phyloP scores from a whole-genome alignment of 208 protist species.

The Vickermania ingenoplastis region DNA sequence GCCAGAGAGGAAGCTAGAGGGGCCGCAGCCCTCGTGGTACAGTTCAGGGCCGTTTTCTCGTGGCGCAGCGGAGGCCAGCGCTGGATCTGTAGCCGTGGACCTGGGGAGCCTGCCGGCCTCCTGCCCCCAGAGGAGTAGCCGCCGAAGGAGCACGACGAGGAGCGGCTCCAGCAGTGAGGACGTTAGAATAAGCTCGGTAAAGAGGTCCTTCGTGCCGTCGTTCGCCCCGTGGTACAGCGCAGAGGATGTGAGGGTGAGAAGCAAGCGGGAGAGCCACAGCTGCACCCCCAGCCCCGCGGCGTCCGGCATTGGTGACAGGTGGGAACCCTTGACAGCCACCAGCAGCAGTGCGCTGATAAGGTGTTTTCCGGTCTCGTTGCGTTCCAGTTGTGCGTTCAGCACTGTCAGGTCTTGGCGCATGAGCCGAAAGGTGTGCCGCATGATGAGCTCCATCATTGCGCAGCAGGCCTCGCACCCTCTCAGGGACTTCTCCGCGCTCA shows the following conservation, averaged over 20 bases:
- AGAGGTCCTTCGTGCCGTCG: constrained; percentile 54
- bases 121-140: constrained; percentile 43
- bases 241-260: constrained; percentile 69
- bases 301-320: background rate
- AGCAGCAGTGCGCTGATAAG: background rate
- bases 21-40: background rate
- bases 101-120: no score
- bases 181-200: constrained; percentile 64
- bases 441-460: constrained; percentile 37
- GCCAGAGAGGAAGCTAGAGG: background rate
- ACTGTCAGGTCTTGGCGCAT: constrained; percentile 18
- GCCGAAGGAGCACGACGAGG: constrained; percentile 29
- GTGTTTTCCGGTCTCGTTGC: background rate
- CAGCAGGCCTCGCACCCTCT: constrained; percentile 5
- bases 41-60: no score
- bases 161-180: constrained; percentile 24
- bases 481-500: no score
- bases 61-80: constrained; percentile 11
- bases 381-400: constrained; percentile 31
- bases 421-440: constrained; percentile 41
- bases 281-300: constrained; percentile 14
- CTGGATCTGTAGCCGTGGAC: constrained; percentile 22
- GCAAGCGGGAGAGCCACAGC: constrained; percentile 32
- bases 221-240: constrained; percentile 61
- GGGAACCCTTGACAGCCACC: background rate